Base-by-base conservation (phyloP, 805 yeast species). In the Blastobotrys peoriensis region DNA sequence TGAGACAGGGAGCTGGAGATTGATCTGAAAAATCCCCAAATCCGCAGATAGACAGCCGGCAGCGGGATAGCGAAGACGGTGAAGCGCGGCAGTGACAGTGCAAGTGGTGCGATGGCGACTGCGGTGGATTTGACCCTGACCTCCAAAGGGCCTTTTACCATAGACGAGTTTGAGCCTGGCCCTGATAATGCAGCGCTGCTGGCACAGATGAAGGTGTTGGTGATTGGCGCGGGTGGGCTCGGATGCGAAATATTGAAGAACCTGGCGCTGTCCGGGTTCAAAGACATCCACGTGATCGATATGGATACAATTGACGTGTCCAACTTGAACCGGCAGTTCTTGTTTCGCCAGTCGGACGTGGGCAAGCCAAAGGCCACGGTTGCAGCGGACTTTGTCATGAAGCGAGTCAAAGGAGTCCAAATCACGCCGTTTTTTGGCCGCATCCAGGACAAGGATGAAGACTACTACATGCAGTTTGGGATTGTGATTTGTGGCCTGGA, bases 401-500 rank as follows among this genome's bases (percentile, higher is more conserved):
- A 58, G 20, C 61, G 85, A 35, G 62, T 69, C 4, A 46, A 48
- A 4, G 62, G 60, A 1, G 67, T 76, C 23, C 62, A 44, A 13
- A 73, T 86, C 8, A 69, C 70, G 1, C 78, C 95, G 1, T 76
- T 78, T 61, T 79, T 71, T 54, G 76, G 81, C 6, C 77, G 73
- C 53, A 78, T 91, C 48, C 83, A 81, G 51, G 81, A 80, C 48
- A 75, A 81, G 54, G 73, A 75, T 30, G 67, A 67, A 15, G 75
- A 70, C 0, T 93, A 79, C 56, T 86, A 86, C 61, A 60, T 66
- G 51, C 76, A 75, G 51, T 91, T 89, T 59, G 72, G 77, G 5
- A 69, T 86, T 35, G 78, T 93, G 0, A 72, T 91, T 1, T 86
- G 96, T 48, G 98, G 98, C 0, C 68, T 91, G 40, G 98, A 91